phyloP scores from a whole-genome alignment of 179 eudicot species.

The Silene vulgaris region DNA sequence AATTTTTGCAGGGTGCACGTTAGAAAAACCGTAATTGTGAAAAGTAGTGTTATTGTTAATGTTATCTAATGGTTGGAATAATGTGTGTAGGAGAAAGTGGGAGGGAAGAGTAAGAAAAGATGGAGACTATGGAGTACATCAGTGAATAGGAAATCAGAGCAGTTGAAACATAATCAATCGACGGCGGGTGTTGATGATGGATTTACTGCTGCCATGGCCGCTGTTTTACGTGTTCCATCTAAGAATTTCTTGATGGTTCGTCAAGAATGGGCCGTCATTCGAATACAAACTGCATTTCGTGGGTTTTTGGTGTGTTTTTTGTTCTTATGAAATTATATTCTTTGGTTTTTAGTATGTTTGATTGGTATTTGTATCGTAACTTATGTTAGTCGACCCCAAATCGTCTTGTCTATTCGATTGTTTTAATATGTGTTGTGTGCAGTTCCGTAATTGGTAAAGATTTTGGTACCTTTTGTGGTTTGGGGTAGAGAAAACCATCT shows the following conservation, averaged over 20 bases:
- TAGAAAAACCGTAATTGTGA: not conserved
- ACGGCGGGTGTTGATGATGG: conserved; percentile 26
- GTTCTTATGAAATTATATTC: not conserved
- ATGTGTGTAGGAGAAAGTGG: conserved; percentile 47
- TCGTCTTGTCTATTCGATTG: not conserved
- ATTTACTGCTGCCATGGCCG: conserved; percentile 69
- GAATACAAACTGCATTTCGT: conserved; percentile 78
- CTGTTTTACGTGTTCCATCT: conserved; percentile 61
- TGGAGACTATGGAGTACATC: conserved; percentile 79
- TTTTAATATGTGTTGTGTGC: not conserved
- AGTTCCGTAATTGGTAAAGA: not conserved
- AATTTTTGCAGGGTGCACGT: no score
- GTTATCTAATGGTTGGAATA: not conserved
- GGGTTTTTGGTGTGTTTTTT: conserved; percentile 54
- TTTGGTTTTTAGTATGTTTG: not conserved
- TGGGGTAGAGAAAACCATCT: no score
- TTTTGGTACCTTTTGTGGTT: no score
- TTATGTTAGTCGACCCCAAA: no score
- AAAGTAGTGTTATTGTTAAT: not conserved
- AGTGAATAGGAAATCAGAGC: conserved; percentile 34
- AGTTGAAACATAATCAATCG: conserved; percentile 29
- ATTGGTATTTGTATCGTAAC: not conserved
- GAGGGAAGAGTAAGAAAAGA: conserved; percentile 51
- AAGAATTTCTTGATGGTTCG: conserved; percentile 65
- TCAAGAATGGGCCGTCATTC: conserved; percentile 82